Conservation (phyloP, 805 yeast species). For the Torulaspora gathmanii region DNA sequence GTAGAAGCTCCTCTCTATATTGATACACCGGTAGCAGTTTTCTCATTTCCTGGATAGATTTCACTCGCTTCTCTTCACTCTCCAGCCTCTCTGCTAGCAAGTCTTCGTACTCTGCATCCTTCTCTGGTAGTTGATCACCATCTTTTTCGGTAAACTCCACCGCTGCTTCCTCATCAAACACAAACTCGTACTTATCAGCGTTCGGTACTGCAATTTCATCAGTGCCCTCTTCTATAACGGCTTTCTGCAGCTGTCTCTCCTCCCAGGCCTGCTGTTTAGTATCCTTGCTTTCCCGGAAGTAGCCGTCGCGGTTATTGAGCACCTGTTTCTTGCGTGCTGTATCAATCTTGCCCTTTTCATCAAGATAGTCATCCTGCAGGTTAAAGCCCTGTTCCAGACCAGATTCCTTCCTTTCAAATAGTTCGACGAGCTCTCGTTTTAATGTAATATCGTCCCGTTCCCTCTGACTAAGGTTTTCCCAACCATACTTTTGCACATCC, state of each 20-base stretch:
- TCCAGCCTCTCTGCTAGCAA: constrained; percentile 18
- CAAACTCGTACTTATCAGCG: constrained; percentile 58
- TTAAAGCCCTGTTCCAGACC: constrained; percentile 40
- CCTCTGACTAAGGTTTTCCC: constrained; percentile 45
- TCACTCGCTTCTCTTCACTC: constrained; percentile 27
- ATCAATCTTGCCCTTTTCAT: constrained; percentile 50
- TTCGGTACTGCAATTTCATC: constrained; percentile 30
- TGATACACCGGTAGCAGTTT: constrained; percentile 70
- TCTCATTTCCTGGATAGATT: constrained; percentile 47
- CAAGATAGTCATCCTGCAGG: constrained; percentile 55
- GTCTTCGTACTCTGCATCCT: constrained; percentile 33
- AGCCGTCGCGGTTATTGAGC: constrained; percentile 38
- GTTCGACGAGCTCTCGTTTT: constrained; percentile 46
- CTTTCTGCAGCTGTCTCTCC: constrained; percentile 31
- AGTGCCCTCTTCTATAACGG: constrained; percentile 19
- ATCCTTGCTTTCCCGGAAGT: constrained; percentile 18
- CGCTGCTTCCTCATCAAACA: constrained; percentile 62
- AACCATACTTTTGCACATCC: constrained; percentile 48
- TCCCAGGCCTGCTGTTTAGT: constrained; percentile 37
- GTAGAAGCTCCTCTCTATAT: constrained; percentile 55
- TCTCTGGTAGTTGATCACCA: constrained; percentile 28
- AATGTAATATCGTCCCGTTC: constrained; percentile 50
- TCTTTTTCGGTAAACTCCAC: constrained; percentile 51
- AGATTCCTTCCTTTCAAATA: constrained; percentile 41
- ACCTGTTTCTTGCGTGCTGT: constrained; percentile 49